These are phyloP conservation scores for Aquanectria penicillioides DNA, from an alignment of 2,329 filamentous ascomycete species.

Conservation along the genomic window DNA sequence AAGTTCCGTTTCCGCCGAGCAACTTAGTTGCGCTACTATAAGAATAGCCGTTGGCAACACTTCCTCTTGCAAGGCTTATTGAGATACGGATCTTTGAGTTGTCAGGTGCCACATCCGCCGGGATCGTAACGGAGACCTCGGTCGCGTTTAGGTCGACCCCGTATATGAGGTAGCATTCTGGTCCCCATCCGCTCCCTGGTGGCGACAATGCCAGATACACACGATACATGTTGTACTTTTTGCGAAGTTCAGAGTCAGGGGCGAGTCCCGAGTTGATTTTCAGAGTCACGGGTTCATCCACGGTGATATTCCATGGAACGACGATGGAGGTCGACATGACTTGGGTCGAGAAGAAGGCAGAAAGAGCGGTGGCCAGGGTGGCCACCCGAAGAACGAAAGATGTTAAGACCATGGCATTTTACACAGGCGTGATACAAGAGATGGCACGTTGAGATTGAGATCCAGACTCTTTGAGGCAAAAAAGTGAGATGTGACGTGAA, in stretches of 20 bases:
- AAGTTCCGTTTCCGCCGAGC: conserved; percentile 34
- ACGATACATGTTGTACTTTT: conserved; percentile 30
- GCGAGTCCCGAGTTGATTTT: conserved; percentile 29
- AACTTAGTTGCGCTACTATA: conserved; percentile 27
- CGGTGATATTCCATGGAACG: conserved; percentile 36
- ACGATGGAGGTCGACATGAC: conserved; percentile 25
- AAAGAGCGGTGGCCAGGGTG: conserved; percentile 32
- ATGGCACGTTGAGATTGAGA: background rate
- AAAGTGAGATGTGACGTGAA: background rate
- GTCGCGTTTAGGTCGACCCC: conserved; percentile 21
- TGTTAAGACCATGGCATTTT: conserved; percentile 25
- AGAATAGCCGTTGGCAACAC: conserved; percentile 29
- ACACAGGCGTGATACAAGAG: background rate
- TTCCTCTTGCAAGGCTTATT: conserved; percentile 26
- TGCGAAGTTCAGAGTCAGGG: conserved; percentile 20
- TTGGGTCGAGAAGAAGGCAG: conserved; percentile 9
- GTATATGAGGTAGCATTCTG: conserved; percentile 35
- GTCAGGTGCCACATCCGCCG: conserved; percentile 34
- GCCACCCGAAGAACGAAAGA: conserved; percentile 18
- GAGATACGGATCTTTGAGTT: conserved; percentile 28
- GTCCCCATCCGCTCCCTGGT: conserved; percentile 34
- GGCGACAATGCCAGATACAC: conserved; percentile 33
- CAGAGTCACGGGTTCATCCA: conserved; percentile 19
- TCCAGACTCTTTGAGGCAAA: background rate
- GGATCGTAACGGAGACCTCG: conserved; percentile 38